Base-by-base conservation (phyloP, 108 stramenopile species). In the Nannochloropsis gaditana region DNA sequence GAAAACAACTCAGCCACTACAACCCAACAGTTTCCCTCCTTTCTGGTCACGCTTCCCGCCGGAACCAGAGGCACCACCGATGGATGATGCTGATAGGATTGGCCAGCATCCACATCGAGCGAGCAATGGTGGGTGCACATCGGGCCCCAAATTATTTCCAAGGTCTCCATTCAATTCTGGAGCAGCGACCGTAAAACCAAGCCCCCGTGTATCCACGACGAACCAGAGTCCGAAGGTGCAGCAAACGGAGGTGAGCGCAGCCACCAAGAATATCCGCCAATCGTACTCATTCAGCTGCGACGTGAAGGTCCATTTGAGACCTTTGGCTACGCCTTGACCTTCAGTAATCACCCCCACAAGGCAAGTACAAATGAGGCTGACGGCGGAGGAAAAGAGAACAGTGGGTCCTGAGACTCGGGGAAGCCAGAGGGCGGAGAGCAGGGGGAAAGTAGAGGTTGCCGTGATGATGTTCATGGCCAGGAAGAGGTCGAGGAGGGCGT, bases 391-490 rank as follows among this genome's bases (percentile, higher is more conserved):
- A n/a, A 73, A n/a, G n/a, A 73, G 59, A n/a, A 73, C 59, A 15
- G 59, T 73, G 59, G 19, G 4, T 15, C 59, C 59, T 73, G 59
- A 73, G 19, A 73, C 59, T n/a, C 59, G 59, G 4, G 59, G 59
- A n/a, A 73, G 59, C 59, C 59, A 73, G 59, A 73, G 59, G 59
- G 59, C 59, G 8, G 59, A 73, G 59, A 73, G 59, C 3, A 73
- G 59, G n/a, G 59, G 59, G n/a, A 73, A 73, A 73, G 59, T 73
- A n/a, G 19, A n/a, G 59, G 59, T 73, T 15, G 59, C n/a, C 59
- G 59, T 73, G 19, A 73, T n/a, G n/a, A 73, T 73, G 59, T 73
- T 73, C 59, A 73, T 73, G n/a, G n/a, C 59, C 4, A 73, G 59
- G 8, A 73, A 73, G 59, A 73, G 59, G 59, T 73, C 59, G 59